These are phyloP conservation scores for Hymenoscyphus fructigenus DNA, from an alignment of 2,329 filamentous ascomycete genomes.

Conservation along the genomic window DNA sequence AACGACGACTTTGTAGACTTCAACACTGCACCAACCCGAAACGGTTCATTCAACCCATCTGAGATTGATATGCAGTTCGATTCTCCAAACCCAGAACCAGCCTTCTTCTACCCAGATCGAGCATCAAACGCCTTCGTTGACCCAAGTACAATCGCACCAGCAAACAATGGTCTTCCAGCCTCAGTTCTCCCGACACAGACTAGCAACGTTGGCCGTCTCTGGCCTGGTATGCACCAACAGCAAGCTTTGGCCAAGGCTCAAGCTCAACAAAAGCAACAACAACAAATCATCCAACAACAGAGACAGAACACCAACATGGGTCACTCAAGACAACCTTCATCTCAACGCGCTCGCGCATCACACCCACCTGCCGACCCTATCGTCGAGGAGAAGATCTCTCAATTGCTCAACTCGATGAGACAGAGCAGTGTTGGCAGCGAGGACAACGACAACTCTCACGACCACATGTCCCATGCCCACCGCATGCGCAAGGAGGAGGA, in stretches of 20 bases:
- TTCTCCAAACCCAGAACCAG: conserved; percentile 52
- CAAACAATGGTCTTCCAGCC: conserved; percentile 54
- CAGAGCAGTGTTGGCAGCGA: conserved; percentile 58
- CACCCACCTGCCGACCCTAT: conserved; percentile 59
- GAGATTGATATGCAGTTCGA: conserved; percentile 72
- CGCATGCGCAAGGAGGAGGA: conserved; percentile 90
- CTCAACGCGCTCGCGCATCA: conserved; percentile 36
- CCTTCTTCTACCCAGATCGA: conserved; percentile 61
- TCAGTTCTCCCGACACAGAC: conserved; percentile 48
- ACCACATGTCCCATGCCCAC: conserved; percentile 62
- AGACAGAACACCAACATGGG: conserved; percentile 39
- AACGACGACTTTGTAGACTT: conserved; percentile 71
- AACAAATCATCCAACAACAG: conserved; percentile 60
- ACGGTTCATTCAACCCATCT: conserved; percentile 55
- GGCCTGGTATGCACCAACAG: conserved; percentile 91
- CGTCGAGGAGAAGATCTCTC: conserved; percentile 90
- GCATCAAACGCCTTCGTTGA: conserved; percentile 59
- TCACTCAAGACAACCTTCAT: conserved; percentile 45
- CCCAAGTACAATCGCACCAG: conserved; percentile 66
- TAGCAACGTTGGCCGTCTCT: conserved; percentile 69
- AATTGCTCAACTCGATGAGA: conserved; percentile 89
- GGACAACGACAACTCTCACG: conserved; percentile 47
- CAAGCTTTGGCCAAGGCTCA: conserved; percentile 74
- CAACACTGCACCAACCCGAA: conserved; percentile 62
- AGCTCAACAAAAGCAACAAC: conserved; percentile 66